phyloP scores from a whole-genome alignment of 1,139 yeast species.

The Zygotorulaspora mrakii region DNA sequence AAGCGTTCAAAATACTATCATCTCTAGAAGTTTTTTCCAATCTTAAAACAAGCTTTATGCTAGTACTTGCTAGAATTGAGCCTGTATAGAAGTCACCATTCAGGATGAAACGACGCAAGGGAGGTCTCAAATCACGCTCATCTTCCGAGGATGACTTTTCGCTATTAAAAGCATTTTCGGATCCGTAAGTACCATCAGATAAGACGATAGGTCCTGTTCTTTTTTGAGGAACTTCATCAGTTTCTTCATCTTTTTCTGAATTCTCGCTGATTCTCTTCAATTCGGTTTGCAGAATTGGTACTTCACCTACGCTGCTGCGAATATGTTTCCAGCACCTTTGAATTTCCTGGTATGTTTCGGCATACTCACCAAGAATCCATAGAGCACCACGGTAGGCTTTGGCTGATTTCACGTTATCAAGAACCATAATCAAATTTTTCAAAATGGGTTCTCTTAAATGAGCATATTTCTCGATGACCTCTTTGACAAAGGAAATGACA shows the following conservation, averaged over 20 bases:
- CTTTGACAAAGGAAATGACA: slow-evolving; percentile 83
- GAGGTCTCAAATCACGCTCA: slow-evolving; percentile 49
- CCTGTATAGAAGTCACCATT: slow-evolving; percentile 90
- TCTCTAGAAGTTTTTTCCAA: slow-evolving; percentile 58
- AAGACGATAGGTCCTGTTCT: slow-evolving; percentile 74
- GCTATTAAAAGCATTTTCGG: slow-evolving; percentile 73
- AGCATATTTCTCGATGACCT: slow-evolving; percentile 90
- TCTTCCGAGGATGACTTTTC: slow-evolving; percentile 29
- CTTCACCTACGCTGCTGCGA: slow-evolving; percentile 81
- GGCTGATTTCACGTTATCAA: slow-evolving; percentile 74
- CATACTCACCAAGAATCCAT: slow-evolving; percentile 95
- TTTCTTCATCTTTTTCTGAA: slow-evolving; percentile 38
- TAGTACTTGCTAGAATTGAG: slow-evolving; percentile 81
- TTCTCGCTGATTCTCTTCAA: slow-evolving; percentile 42
- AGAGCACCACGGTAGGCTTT: slow-evolving; percentile 90
- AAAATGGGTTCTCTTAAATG: slow-evolving; percentile 67
- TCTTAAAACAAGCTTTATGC: slow-evolving; percentile 83
- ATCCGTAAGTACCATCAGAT: slow-evolving; percentile 98
- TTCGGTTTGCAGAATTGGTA: slow-evolving; percentile 82
- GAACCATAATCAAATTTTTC: slow-evolving; percentile 56
- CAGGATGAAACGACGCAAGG: slow-evolving; percentile 75
- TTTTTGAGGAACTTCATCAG: slow-evolving; percentile 34
- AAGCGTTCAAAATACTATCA: slow-evolving; percentile 63
- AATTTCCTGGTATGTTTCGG: slow-evolving; percentile 66
- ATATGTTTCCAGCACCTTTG: slow-evolving; percentile 86